Conservation (phyloP, 345 rosid genomes). For the Aethionema arabicum region DNA sequence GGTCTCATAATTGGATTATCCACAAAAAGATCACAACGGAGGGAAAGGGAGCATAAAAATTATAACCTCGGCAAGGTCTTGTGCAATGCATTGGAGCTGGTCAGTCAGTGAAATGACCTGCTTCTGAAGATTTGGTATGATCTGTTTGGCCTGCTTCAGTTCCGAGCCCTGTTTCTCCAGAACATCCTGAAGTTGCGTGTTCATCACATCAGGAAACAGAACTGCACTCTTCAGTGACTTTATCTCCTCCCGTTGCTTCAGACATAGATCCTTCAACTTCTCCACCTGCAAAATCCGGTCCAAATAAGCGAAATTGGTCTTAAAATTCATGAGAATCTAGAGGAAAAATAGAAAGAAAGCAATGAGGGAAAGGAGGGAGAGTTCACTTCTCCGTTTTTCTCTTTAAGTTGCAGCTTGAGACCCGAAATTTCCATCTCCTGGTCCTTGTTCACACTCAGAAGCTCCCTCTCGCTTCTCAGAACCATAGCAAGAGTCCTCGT, state of each 20-base stretch:
- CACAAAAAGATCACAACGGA: neutral
- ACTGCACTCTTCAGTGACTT: conserved; percentile 68
- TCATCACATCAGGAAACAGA: conserved; percentile 73
- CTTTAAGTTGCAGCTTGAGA: conserved; percentile 54
- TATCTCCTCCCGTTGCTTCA: conserved; percentile 89
- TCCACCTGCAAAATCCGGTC: conserved; percentile 53
- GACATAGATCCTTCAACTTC: conserved; percentile 85
- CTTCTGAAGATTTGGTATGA: conserved; percentile 73
- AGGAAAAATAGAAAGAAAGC: neutral
- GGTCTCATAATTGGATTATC: neutral
- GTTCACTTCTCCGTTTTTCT: conserved; percentile 68
- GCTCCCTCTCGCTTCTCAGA: conserved; percentile 88
- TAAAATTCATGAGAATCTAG: no score
- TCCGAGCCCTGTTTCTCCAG: conserved; percentile 64
- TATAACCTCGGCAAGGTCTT: conserved; percentile 77
- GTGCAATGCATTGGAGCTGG: conserved; percentile 77
- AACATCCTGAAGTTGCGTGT: conserved; percentile 52
- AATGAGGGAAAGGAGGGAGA: neutral
- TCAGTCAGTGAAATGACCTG: conserved; percentile 89
- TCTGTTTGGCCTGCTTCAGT: conserved; percentile 72
- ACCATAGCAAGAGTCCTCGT: conserved; percentile 91
- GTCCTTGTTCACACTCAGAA: conserved; percentile 66
- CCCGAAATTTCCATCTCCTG: conserved; percentile 57
- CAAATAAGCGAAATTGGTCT: no score
- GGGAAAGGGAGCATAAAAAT: neutral